Evolutionary conservation across 176 grass and related monocot species (phyloP), one percentile per base, ranked within the genome.

Genomic region (Canna indica): DNA sequence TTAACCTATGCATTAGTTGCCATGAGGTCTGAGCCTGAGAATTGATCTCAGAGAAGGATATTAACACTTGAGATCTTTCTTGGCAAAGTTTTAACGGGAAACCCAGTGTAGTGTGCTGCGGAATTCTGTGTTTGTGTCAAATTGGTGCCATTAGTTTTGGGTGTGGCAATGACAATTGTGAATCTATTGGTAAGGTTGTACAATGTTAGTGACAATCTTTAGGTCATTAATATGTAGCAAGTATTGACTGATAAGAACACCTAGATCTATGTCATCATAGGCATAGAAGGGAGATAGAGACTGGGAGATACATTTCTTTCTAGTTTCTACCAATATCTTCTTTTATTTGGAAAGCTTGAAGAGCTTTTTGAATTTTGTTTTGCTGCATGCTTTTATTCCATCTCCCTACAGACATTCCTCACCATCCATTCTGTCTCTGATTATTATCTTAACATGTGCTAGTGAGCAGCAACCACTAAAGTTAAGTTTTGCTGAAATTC

Each of bases 381-480:
- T 25, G 1, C 12, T 41, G 18, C 17, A 25, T 25, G 20, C 20
- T 68, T 68, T 42, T 68, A 5, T 10, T 77, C 15, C 70, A 22
- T 68, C 68, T 38, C 54, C 34, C 29, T 59, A 39, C 67, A 78
- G 38, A 58, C 27, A 69, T 59, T 50, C 0, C 44, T 36, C 75
- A 53, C 50, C 47, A 71, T 83, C 56, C 59, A 36, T 31, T 76
- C 65, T 81, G 33, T 76, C 77, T 57, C 48, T 91, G 18, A 72
- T 77, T 68, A 7, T 80, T 30, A 62, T 68, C 53, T 26, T 33
- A 44, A 69, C 31, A 68, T 87, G 69, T 70, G 76, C 72, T 69
- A 99, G 89, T 87, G 89, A 99, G 80, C 94, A 99, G 84, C 94
- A 99, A 90, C 94, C 89, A 65, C 87, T 93, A 76, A 85, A 76